These are phyloP conservation scores for Cladosporium austrohemisphaericum DNA, from an alignment of 2,329 filamentous ascomycete genomes.

Conservation along the genomic window DNA sequence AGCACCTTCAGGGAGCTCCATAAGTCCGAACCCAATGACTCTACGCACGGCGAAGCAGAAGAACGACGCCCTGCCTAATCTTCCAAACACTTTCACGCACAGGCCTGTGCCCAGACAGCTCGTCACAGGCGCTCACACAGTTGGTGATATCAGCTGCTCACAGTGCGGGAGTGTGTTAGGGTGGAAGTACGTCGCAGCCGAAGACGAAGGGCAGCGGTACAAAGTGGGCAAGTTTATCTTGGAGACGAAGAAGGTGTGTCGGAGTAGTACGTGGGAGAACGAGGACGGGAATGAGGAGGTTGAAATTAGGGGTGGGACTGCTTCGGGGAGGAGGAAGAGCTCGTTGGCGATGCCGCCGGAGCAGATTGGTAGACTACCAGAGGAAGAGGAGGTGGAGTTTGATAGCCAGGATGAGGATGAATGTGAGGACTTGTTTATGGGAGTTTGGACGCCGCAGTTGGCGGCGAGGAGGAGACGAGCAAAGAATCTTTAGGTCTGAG, in stretches of 20 bases:
- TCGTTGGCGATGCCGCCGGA: slow-evolving; percentile 20
- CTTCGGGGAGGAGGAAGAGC: slow-evolving; percentile 21
- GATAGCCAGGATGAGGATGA: slow-evolving; percentile 65
- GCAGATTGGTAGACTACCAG: slow-evolving; percentile 17
- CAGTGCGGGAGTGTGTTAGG: slow-evolving; percentile 56
- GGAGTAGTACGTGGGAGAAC: slow-evolving; percentile 51
- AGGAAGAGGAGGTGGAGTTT: slow-evolving; percentile 51
- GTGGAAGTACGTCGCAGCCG: slow-evolving; percentile 63
- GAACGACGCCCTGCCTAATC: slow-evolving; percentile 33
- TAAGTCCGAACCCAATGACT: slow-evolving; percentile 18
- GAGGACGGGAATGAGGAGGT: slow-evolving; percentile 25
- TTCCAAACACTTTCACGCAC: slow-evolving; percentile 58
- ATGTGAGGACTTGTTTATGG: slow-evolving; percentile 62
- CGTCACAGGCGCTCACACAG: slow-evolving; percentile 61
- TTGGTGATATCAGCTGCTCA: slow-evolving; percentile 57
- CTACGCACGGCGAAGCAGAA: slow-evolving; percentile 23
- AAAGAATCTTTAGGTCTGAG: too few relatives aligned
- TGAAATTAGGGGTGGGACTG: slow-evolving; percentile 16
- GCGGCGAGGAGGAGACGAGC: slow-evolving; percentile 46
- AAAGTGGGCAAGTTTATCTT: slow-evolving; percentile 66
- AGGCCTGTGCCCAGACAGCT: slow-evolving; percentile 56
- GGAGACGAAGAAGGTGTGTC: slow-evolving; percentile 55
- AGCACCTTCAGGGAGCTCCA: slow-evolving; percentile 39
- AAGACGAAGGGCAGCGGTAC: slow-evolving; percentile 59
- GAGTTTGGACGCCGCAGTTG: slow-evolving; percentile 56